Percentiles rank a stretch among this genome's conserved stretches.
phyloP scores from a whole-genome alignment of 2,329 filamentous ascomycete species.

The Blastomyces gilchristii region DNA sequence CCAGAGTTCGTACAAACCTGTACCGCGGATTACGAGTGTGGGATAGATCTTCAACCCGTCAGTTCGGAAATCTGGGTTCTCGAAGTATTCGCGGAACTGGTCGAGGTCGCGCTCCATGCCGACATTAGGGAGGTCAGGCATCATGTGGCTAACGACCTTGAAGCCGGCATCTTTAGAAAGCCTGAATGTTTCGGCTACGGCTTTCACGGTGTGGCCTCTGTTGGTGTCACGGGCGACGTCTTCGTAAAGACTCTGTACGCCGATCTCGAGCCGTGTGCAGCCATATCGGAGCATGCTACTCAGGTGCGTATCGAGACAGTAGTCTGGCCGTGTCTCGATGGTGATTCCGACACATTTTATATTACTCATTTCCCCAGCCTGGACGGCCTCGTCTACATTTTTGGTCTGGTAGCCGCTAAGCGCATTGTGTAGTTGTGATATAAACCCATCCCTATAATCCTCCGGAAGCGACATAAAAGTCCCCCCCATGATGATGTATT shows the following conservation, averaged over 20 bases:
- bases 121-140: slow-evolving; percentile 96
- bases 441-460: slow-evolving; percentile 84
- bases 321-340: slow-evolving; percentile 93
- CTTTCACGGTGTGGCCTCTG: slow-evolving; percentile 86
- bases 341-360: slow-evolving; percentile 98
- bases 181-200: slow-evolving; percentile 93
- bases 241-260: slow-evolving; percentile 93
- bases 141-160: slow-evolving; percentile 99
- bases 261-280: slow-evolving; percentile 86
- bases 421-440: slow-evolving; percentile 91
- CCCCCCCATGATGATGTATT: slow-evolving; percentile 99
- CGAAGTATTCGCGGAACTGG: slow-evolving; percentile 96
- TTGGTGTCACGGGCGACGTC: slow-evolving; percentile 98
- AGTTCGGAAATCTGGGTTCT: slow-evolving; percentile 89
- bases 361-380: slow-evolving; percentile 90
- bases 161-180: slow-evolving; percentile 97
- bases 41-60: slow-evolving; percentile 98
- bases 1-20: slow-evolving; percentile 94
- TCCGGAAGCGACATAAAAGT: slow-evolving; percentile 96
- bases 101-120: slow-evolving; percentile 96
- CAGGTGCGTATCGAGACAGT: slow-evolving; percentile 90
- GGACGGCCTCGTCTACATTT: slow-evolving; percentile 90
- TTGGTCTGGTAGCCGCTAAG: slow-evolving; percentile 90
- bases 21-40: slow-evolving; percentile 91
- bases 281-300: slow-evolving; percentile 96